These are phyloP conservation scores for Symmetrospora coprosmae DNA, from an alignment of 768 basidiomycete species.

Conservation along the genomic window DNA sequence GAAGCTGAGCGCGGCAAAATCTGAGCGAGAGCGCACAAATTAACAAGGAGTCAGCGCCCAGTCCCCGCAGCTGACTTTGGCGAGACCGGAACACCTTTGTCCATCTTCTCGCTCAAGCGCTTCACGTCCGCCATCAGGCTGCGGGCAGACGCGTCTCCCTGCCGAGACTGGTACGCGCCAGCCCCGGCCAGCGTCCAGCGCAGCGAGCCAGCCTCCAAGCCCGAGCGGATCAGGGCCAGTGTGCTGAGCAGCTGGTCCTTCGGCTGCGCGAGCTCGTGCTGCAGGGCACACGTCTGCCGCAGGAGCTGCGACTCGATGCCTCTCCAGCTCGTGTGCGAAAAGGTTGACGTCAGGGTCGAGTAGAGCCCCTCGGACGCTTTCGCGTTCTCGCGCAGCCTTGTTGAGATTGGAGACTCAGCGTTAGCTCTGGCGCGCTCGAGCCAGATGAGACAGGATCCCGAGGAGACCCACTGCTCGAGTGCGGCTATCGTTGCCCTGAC, in stretches of 20 bases:
- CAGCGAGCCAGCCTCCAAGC: conserved; percentile 49
- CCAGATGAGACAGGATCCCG: not conserved
- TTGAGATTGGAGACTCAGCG: not conserved
- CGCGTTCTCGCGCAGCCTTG: conserved; percentile 55
- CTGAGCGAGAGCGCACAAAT: no score
- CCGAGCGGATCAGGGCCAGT: conserved; percentile 46
- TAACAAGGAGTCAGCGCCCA: not conserved
- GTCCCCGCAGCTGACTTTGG: not conserved
- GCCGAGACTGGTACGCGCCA: conserved; percentile 15
- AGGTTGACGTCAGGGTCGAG: conserved; percentile 58
- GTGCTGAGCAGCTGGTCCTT: conserved; percentile 44
- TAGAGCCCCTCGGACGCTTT: conserved; percentile 55
- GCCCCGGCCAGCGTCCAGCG: conserved; percentile 22
- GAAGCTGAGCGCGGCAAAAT: conserved; percentile 51
- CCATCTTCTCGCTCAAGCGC: conserved; percentile 28
- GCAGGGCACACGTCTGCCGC: conserved; percentile 13
- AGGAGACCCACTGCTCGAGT: conserved; percentile 61
- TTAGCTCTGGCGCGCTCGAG: not conserved
- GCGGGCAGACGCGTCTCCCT: not conserved
- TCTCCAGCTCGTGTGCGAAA: conserved; percentile 36
- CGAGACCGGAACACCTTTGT: conserved; percentile 24
- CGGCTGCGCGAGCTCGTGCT: conserved; percentile 41
- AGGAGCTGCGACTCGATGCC: conserved; percentile 27
- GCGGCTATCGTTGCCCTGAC: conserved; percentile 75
- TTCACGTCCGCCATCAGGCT: conserved; percentile 29